These are phyloP conservation scores for Vinca minor DNA, from an alignment of 257 asterid species.

Conservation along the genomic window DNA sequence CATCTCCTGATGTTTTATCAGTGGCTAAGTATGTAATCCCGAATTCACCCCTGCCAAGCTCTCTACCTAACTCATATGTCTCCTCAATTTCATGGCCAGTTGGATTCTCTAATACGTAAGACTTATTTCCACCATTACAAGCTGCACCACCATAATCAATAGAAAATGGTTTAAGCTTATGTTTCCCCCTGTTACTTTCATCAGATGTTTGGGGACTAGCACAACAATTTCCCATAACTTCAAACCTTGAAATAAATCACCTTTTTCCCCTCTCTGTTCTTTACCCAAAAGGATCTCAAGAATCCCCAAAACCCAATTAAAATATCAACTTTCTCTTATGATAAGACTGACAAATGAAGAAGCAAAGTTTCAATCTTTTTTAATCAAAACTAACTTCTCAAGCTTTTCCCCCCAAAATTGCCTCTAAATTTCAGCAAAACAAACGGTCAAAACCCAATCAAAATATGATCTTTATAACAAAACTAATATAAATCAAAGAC, in stretches of 20 bases:
- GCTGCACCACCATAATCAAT: slow-evolving; percentile 21
- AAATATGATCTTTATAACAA: slow-evolving; percentile 21
- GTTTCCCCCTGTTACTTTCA: slow-evolving; percentile 20
- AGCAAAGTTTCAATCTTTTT: no score
- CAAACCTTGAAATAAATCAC: slow-evolving; percentile 12
- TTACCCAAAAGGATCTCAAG: slow-evolving; percentile 10
- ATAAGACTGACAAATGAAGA: no score
- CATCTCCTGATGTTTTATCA: slow-evolving; percentile 31
- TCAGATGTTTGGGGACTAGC: slow-evolving; percentile 22
- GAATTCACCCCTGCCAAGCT: slow-evolving; percentile 47
- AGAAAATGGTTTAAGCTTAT: slow-evolving; percentile 32
- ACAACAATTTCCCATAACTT: slow-evolving; percentile 33
- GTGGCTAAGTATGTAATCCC: slow-evolving; percentile 42
- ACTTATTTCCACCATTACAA: slow-evolving; percentile 35
- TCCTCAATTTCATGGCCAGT: slow-evolving; percentile 38
- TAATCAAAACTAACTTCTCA: no score
- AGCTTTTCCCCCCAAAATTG: no score
- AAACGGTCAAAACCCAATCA: slow-evolving; percentile 24
- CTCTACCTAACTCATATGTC: slow-evolving; percentile 33
- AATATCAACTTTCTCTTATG: slow-evolving; percentile 8
- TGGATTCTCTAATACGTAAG: slow-evolving; percentile 32
- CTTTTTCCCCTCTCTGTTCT: neutral
- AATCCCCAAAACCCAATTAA: neutral
- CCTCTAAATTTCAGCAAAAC: slow-evolving; percentile 10
- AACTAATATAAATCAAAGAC: neutral